Percentiles rank a stretch among this genome's conserved stretches.
Evolutionary conservation across 2,329 filamentous ascomycete genomes (phyloP).

Genomic region (Teratosphaeria destructans): DNA sequence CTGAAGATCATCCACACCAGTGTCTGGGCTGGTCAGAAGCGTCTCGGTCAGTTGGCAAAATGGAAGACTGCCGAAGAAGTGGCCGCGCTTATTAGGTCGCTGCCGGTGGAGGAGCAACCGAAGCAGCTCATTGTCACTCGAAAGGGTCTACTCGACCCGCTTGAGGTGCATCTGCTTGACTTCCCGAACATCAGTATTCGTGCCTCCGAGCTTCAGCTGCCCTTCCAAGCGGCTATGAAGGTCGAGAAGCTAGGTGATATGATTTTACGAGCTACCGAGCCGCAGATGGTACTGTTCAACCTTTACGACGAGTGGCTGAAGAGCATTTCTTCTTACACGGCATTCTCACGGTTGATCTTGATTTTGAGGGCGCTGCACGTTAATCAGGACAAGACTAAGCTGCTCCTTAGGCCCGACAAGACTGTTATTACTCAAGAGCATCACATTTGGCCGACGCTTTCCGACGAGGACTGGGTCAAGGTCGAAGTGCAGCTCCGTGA

Average conservation of each 20-base stretch:
- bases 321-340: slow-evolving; percentile 95
- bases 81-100: slow-evolving; percentile 84
- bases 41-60: slow-evolving; percentile 93
- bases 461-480: slow-evolving; percentile 98
- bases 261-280: slow-evolving; percentile 93
- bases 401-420: slow-evolving; percentile 90
- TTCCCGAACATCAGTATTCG: slow-evolving; percentile 99
- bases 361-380: slow-evolving; percentile 93
- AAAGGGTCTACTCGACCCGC: slow-evolving; percentile 90
- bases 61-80: slow-evolving; percentile 99
- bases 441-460: slow-evolving; percentile 92
- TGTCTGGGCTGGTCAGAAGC: slow-evolving; percentile 98
- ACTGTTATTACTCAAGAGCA: slow-evolving; percentile 97
- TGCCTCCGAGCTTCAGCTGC: slow-evolving; percentile 89
- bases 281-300: slow-evolving; percentile 99
- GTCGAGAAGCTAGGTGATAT: slow-evolving; percentile 98
- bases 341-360: slow-evolving; percentile 87
- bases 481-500: slow-evolving; percentile 95
- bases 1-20: slow-evolving; percentile 99
- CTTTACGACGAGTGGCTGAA: slow-evolving; percentile 98
- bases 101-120: slow-evolving; percentile 95
- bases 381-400: slow-evolving; percentile 96
- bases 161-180: slow-evolving; percentile 93
- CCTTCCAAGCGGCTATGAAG: slow-evolving; percentile 99
- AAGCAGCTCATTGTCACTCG: slow-evolving; percentile 97